These are phyloP conservation scores for Phytophthora pluvialis DNA, from an alignment of 352 stramenopile species.

Conservation along the genomic window DNA sequence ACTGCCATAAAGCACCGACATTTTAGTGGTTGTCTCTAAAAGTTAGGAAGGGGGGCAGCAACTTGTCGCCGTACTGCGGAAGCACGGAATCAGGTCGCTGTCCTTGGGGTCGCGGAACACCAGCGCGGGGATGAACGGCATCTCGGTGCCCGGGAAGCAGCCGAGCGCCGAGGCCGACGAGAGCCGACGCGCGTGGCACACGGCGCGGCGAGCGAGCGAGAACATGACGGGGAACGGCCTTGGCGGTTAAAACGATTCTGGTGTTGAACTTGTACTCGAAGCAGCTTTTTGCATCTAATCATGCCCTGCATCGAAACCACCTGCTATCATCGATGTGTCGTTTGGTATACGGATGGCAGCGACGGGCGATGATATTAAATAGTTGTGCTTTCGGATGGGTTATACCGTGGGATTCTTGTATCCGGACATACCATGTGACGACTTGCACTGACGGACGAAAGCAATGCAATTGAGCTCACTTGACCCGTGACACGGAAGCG, in stretches of 20 bases:
- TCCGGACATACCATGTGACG: constrained; percentile 19
- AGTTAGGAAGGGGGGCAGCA: not conserved
- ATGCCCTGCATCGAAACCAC: constrained; percentile 33
- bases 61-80: constrained; percentile 71
- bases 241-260: constrained; percentile 19
- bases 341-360: constrained; percentile 13
- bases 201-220: constrained; percentile 17
- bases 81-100: constrained; percentile 86
- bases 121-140: constrained; percentile 90
- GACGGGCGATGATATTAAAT: not conserved
- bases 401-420: not conserved
- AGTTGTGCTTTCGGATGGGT: not conserved
- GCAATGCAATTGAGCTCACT: not conserved
- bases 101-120: constrained; percentile 90
- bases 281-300: constrained; percentile 37
- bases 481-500: not conserved
- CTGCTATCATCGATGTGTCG: constrained; percentile 8
- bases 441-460: not conserved
- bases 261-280: constrained; percentile 28
- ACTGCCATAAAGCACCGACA: constrained; percentile 50
- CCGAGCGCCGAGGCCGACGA: constrained; percentile 32
- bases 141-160: constrained; percentile 78
- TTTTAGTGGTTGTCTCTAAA: not conserved
- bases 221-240: constrained; percentile 22
- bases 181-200: constrained; percentile 6